Evolutionary conservation across 192 early-diverging fungal species (phyloP), one percentile per base, ranked within the genome.

Genomic region (Podila verticillata): DNA sequence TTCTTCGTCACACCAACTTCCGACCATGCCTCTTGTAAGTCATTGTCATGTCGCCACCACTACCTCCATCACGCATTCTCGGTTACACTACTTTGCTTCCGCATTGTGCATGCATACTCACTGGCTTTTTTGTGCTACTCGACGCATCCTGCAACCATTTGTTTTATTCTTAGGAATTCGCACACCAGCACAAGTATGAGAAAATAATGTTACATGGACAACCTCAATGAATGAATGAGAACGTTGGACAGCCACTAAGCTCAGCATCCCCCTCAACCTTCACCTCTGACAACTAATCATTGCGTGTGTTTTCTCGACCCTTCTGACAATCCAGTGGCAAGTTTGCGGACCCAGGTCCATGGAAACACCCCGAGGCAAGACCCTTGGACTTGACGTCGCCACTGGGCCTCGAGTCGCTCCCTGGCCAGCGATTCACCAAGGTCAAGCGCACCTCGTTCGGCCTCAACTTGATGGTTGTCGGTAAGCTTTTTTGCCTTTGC

Each of bases 381-480:
- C 74, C 85, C 24, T 81, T 87, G 15, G 62, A 87, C 5, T 83
- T 91, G 19, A 83, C 61, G 17, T 84, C 84, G 32, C 84, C 85
- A 1, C 83, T 96, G 9, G 95, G 95, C 20, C 92, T 96, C 51
- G 89, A 88, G 3, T 84, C 91, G 12, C 82, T 96, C 1, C 92
- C 95, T 8, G 75, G 72, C 29, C 95, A 96, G 82, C 86, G 84
- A 32, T 91, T 91, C 54, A 66, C 86, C 35, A 87, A 91, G 32
- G 89, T 89, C 19, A 93, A 92, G 68, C 82, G 91, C 34, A 81
- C 84, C 28, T 86, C 92, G 24, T 98, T 97, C 87, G 91, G 89
- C 61, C 91, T 99, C 70, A 99, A 98, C 86, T 78, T 99, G 62
- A 97, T 99, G 90, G 92, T 98, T 44, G 97, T 99, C 68, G 94